Base-by-base conservation (phyloP, 2,329 filamentous ascomycete species). In the Aspergillus pseudoterreus region DNA sequence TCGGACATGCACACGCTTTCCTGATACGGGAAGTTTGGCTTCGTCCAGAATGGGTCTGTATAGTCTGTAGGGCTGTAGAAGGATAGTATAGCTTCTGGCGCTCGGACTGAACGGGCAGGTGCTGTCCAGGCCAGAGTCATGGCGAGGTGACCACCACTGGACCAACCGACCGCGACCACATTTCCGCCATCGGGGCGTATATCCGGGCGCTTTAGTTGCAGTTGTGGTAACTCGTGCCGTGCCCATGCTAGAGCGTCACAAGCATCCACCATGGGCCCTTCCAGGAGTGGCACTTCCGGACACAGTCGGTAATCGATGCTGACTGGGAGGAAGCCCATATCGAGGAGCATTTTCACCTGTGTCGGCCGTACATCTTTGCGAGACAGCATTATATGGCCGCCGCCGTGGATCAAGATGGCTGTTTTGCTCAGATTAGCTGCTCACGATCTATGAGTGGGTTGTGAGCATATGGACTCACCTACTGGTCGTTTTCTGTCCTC, bases 271-370 rank as follows among this genome's bases (percentile, higher is more conserved):
- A 74, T 62, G 1, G 54, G 67, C 0, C 78, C 79, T 1, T 78
- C 70, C 3, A 63, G 69, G 52, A 0, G 73, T 49, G 54, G 71
- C 1, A 70, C 60, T 48, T 81, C 76, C 0, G 78, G 78, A 46
- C 77, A 80, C 1, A 82, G 69, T 0, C 77, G 64, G 53, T 81
- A 78, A 57, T 81, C 78, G 0, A 80, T 47, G 53, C 73, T 77
- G 10, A 82, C 60, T 0, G 78, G 76, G 2, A 80, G 58, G 38
- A 80, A 67, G 0, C 75, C 73, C 4, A 60, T 45, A 1, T 63
- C 51, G 0, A 79, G 63, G 0, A 80, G 65, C 1, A 63, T 51
- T 4, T 58, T 46, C 0, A 65, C 72, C 49, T 80, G 78, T 5
- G 27, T 15, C 0, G 39, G 41, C 0, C 52, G 52, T 8, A 57